Evolutionary conservation across 805 yeast species (phyloP), one percentile per base, ranked within the genome.

Genomic region (Candida cerambycidarum): DNA sequence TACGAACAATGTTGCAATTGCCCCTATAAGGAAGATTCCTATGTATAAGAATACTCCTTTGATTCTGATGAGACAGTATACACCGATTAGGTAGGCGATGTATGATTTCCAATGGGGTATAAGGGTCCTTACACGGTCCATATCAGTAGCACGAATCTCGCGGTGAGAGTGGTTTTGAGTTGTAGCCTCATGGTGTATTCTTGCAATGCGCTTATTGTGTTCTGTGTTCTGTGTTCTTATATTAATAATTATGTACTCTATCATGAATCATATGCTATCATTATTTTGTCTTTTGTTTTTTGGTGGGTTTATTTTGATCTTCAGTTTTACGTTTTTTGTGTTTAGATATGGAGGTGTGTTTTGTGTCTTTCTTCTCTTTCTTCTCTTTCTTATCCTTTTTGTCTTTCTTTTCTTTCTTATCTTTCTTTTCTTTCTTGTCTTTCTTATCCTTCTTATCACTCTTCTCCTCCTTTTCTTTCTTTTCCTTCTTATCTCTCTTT

Each of bases 361-460:
- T 21, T 6, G 9, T 21, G 6, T 53, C 52, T 18, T 52, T 42
- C 42, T 47, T 47, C 36, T 55, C 51, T 5, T 53, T 51, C 37
- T 54, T 52, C 43, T 54, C 51, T 4, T 54, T 55, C 39, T 49
- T 52, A 41, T 56, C 52, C 15, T 37, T 41, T 11, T 35, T 38
- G 16, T 23, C 32, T 29, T 29, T 42, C 40, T 35, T 44, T 18
- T 45, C 48, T 37, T 17, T n/a, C n/a, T n/a, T n/a, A n/a, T n/a
- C n/a, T n/a, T n/a, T n/a, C n/a, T n/a, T n/a, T n/a, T n/a, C n/a
- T n/a, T n/a, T n/a, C n/a, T n/a, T n/a, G n/a, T n/a, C n/a, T n/a
- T n/a, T n/a, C n/a, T n/a, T n/a, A n/a, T n/a, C n/a, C n/a, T n/a
- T n/a, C n/a, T n/a, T n/a, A n/a, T n/a, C n/a, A n/a, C n/a, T n/a